A percentile compares a stretch with the other conserved stretches of the same genome.
phyloP scores from a whole-genome alignment of 768 basidiomycete genomes.

The Hypholoma sublateritium region DNA sequence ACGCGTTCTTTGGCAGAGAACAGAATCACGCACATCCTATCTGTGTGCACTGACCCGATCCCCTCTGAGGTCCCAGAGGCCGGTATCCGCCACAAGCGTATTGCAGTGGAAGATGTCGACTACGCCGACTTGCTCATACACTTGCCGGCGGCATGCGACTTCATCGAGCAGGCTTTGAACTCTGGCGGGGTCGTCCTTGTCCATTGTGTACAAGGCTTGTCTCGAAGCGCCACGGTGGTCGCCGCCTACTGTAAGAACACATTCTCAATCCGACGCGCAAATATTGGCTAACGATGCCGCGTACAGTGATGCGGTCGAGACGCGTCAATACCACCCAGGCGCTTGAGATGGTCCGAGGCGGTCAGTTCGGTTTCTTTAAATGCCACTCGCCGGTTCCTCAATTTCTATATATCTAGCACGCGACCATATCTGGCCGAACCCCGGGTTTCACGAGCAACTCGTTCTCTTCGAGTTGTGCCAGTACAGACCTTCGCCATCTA shows the following conservation, averaged over 20 bases:
- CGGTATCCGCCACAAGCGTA: constrained; percentile 67
- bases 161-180: constrained; percentile 61
- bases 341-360: constrained; percentile 57
- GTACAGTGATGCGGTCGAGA: constrained; percentile 65
- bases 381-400: neutral
- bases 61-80: constrained; percentile 71
- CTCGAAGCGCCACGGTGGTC: constrained; percentile 67
- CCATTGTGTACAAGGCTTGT: constrained; percentile 66
- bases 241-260: constrained; percentile 69
- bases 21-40: constrained; percentile 77
- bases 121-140: constrained; percentile 69
- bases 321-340: constrained; percentile 58
- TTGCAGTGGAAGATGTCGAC: constrained; percentile 68
- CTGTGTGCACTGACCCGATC: constrained; percentile 72
- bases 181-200: constrained; percentile 64
- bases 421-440: constrained; percentile 76
- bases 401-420: constrained; percentile 44
- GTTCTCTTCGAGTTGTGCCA: constrained; percentile 73
- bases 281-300: constrained; percentile 10
- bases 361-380: constrained; percentile 31
- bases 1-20: constrained; percentile 71
- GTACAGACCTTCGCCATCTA: constrained; percentile 57
- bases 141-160: constrained; percentile 63
- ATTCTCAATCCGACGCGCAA: neutral
- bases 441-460: constrained; percentile 80